Evolutionary conservation across 345 rosid species (phyloP).

Genomic region (Eutrema yunnanense): DNA sequence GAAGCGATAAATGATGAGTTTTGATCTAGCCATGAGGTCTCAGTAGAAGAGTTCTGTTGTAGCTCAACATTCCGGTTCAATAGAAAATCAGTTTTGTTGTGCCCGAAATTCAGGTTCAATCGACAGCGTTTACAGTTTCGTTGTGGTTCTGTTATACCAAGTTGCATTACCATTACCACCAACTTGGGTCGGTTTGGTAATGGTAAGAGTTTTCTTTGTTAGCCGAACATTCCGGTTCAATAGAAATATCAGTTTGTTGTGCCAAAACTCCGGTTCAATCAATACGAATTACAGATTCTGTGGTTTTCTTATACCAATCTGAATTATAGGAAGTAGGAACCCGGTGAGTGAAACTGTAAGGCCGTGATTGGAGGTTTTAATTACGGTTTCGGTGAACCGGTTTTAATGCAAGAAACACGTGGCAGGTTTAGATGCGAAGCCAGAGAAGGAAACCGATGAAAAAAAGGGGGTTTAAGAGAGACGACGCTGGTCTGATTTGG

Average conservation of each 20-base stretch:
- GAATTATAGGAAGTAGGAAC: not conserved
- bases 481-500: not conserved
- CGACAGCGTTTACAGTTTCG: not conserved
- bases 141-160: not conserved
- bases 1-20: not conserved
- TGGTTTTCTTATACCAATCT: not conserved
- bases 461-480: not conserved
- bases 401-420: not conserved
- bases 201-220: not conserved
- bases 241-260: not conserved
- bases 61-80: not conserved
- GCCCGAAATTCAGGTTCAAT: not conserved
- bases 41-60: not conserved
- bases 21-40: not conserved
- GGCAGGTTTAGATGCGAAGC: not conserved
- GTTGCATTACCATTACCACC: not conserved
- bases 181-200: not conserved
- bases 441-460: constrained; percentile 7
- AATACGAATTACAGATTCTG: not conserved
- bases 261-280: not conserved
- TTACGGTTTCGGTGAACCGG: not conserved
- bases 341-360: not conserved
- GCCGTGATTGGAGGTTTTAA: not conserved
- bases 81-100: constrained; percentile 2
- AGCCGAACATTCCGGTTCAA: not conserved